Conservation (phyloP, 352 stramenopile species). For the Phytophthora chlamydospora region DNA sequence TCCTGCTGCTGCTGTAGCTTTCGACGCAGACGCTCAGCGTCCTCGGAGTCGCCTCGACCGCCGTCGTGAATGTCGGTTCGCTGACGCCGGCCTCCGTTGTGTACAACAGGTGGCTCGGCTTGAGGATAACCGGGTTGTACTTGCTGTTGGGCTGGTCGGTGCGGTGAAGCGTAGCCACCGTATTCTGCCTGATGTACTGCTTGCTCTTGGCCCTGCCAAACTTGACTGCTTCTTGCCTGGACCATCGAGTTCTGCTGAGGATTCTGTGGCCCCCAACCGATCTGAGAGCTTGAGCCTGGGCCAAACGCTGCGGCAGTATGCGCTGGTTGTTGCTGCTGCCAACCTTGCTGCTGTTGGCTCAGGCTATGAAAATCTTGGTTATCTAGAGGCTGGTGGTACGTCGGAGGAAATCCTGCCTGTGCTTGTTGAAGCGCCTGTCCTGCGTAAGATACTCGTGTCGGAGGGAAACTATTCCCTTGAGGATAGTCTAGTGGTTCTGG, state of each 20-base stretch:
- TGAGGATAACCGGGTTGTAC: constrained; percentile 3
- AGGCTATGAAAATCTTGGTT: constrained; percentile 11
- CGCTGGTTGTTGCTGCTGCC: constrained; percentile 16
- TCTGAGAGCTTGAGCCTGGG: constrained; percentile 5
- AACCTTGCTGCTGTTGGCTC: constrained; percentile 20
- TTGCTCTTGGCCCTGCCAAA: constrained; percentile 20
- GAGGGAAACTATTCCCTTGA: constrained; percentile 2
- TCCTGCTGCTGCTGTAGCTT: constrained; percentile 54
- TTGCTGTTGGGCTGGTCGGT: constrained; percentile 4
- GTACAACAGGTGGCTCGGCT: constrained; percentile 1
- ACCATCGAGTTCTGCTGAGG: constrained; percentile 9
- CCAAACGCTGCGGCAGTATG: background rate
- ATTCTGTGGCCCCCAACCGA: constrained; percentile 6
- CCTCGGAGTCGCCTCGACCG: constrained; percentile 16
- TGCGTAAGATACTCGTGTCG: constrained; percentile 6
- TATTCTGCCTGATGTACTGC: background rate
- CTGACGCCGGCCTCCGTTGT: constrained; percentile 27
- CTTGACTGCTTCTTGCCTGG: constrained; percentile 22
- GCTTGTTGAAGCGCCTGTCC: constrained; percentile 7
- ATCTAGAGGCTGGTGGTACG: background rate
- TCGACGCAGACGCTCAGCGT: constrained; percentile 24
- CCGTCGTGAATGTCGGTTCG: constrained; percentile 36
- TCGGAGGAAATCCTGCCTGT: constrained; percentile 1
- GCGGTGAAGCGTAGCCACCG: constrained; percentile 3
- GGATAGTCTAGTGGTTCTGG: constrained; percentile 11